phyloP scores from a whole-genome alignment of 2,329 filamentous ascomycete species.

The Aspergillus pseudotamarii region DNA sequence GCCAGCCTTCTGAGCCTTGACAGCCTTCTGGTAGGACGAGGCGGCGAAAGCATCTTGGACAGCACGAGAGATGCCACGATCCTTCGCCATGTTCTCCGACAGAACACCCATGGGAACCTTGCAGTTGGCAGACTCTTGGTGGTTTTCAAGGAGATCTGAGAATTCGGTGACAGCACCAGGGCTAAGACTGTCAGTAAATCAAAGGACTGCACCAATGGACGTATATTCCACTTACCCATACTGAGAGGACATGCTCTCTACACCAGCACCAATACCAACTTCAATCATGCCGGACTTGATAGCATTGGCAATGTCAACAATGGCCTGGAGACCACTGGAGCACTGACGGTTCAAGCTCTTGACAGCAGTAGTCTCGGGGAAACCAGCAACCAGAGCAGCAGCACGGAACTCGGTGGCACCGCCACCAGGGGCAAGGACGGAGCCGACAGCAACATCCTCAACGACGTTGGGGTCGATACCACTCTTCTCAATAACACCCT shows the following conservation, averaged over 20 bases:
- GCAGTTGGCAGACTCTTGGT: conserved; percentile 87
- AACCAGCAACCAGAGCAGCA: conserved; percentile 85
- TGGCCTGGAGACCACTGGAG: conserved; percentile 88
- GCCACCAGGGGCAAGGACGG: conserved; percentile 87
- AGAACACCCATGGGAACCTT: conserved; percentile 96
- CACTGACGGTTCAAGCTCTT: conserved; percentile 92
- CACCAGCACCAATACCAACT: conserved; percentile 87
- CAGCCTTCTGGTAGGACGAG: conserved; percentile 86
- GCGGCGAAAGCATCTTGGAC: conserved; percentile 93
- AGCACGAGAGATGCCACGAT: conserved; percentile 69
- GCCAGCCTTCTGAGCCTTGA: conserved; percentile 81
- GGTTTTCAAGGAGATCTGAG: conserved; percentile 80
- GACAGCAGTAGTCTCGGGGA: conserved; percentile 82
- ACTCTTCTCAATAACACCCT: conserved; percentile 78
- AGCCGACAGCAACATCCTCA: conserved; percentile 90
- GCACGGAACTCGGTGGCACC: conserved; percentile 97
- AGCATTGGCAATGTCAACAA: conserved; percentile 91
- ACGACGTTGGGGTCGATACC: conserved; percentile 85
- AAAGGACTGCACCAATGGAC: neutral
- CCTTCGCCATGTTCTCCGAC: conserved; percentile 93
- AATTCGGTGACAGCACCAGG: conserved; percentile 89
- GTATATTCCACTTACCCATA: conserved; percentile 68
- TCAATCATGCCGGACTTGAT: conserved; percentile 94
- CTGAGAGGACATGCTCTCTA: conserved; percentile 93
- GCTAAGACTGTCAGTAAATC: conserved; percentile 40